phyloP scores from a whole-genome alignment of 495 filamentous ascomycete species.

The Hypomontagnella submonticulosa region DNA sequence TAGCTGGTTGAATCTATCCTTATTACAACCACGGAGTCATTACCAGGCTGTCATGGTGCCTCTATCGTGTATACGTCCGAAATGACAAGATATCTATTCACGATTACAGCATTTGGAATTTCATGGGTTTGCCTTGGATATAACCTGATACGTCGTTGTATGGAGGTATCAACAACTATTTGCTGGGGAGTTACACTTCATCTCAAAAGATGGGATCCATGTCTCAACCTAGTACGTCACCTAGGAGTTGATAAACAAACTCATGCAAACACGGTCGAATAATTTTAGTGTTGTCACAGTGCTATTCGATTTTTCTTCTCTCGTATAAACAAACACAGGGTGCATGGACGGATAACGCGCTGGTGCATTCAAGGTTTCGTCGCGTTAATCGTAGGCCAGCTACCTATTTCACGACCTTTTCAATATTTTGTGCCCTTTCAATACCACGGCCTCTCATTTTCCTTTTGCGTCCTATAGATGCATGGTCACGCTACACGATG shows the following conservation, averaged over 20 bases:
- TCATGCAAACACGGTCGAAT: neutral
- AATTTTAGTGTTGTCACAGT: no score
- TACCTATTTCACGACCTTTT: neutral
- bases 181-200: slow-evolving; percentile 24
- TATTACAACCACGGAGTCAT: no score
- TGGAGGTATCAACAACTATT: neutral
- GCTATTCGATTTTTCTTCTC: no score
- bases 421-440: neutral
- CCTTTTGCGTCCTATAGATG: neutral
- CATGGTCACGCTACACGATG: slow-evolving; percentile 5
- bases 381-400: neutral
- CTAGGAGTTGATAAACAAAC: slow-evolving; percentile 3
- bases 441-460: neutral
- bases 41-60: no score
- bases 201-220: slow-evolving; percentile 10
- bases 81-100: no score
- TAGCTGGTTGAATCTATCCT: no score
- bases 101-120: neutral
- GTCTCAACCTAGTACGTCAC: slow-evolving; percentile 21
- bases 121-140: neutral
- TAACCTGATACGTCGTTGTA: neutral
- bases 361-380: neutral
- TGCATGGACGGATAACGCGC: neutral
- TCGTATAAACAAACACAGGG: neutral
- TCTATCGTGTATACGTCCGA: no score